Evolutionary conservation across 768 basidiomycete genomes (phyloP).

Genomic region (Termitomyces titanicus): DNA sequence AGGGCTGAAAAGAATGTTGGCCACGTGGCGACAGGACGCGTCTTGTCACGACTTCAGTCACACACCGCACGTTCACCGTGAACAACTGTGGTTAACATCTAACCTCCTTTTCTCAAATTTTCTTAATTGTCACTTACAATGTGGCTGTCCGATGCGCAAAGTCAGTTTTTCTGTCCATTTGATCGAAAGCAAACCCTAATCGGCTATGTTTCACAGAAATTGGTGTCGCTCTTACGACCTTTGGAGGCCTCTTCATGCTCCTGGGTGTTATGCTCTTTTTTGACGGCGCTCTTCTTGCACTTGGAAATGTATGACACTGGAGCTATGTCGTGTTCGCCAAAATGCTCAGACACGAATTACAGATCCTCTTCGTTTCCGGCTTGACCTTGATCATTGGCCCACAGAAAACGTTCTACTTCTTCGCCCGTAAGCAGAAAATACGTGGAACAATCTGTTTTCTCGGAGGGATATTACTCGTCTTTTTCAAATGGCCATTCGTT

Average conservation of each 20-base stretch:
- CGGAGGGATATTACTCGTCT: conserved; percentile 89
- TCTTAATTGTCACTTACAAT: conserved; percentile 27
- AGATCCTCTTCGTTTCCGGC: conserved; percentile 94
- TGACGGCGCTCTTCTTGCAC: conserved; percentile 89
- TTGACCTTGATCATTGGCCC: conserved; percentile 96
- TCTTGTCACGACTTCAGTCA: conserved; percentile 9
- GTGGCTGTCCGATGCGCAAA: conserved; percentile 69
- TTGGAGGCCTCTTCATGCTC: conserved; percentile 94
- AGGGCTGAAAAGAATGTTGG: too few species aligned
- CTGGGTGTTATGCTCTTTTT: conserved; percentile 96
- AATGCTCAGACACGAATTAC: conserved; percentile 8
- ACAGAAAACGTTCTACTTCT: conserved; percentile 97
- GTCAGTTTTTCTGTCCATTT: conserved; percentile 28
- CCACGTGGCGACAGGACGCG: conserved; percentile 18
- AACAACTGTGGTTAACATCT: conserved; percentile 1
- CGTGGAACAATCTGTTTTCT: conserved; percentile 88
- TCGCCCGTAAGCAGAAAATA: conserved; percentile 92
- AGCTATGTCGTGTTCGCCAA: not conserved
- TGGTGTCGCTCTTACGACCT: conserved; percentile 94
- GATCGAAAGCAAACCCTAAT: not conserved
- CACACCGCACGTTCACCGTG: conserved; percentile 7
- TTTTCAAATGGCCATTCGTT: conserved; percentile 91
- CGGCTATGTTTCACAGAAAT: conserved; percentile 64
- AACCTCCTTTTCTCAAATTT: not conserved
- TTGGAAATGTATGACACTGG: conserved; percentile 75